Conservation (phyloP, 2,329 filamentous ascomycete genomes). For the Aureobasidium sp. region DNA sequence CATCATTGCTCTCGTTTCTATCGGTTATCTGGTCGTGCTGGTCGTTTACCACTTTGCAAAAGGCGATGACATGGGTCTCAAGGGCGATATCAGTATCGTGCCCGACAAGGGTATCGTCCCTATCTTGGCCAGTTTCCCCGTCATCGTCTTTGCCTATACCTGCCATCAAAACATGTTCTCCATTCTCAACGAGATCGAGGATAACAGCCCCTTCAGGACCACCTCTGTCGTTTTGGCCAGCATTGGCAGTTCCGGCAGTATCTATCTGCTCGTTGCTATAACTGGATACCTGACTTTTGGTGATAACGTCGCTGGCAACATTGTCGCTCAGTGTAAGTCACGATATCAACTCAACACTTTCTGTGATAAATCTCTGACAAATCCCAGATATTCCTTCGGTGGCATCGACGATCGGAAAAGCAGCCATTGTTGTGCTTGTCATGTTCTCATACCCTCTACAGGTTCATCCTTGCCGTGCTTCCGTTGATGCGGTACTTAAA, state of each 20-base stretch:
- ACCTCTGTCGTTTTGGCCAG: slow-evolving; percentile 72
- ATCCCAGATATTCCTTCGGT: slow-evolving; percentile 59
- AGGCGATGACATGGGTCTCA: slow-evolving; percentile 65
- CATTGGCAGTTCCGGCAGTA: slow-evolving; percentile 76
- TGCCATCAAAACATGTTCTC: slow-evolving; percentile 99
- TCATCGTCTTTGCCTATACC: slow-evolving; percentile 97
- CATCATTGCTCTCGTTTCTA: slow-evolving; percentile 80
- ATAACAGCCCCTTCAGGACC: slow-evolving; percentile 71
- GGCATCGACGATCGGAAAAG: slow-evolving; percentile 84
- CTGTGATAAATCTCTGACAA: background rate
- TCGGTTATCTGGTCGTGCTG: slow-evolving; percentile 85
- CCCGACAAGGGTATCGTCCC: slow-evolving; percentile 71
- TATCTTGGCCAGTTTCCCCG: slow-evolving; percentile 77
- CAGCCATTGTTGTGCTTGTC: slow-evolving; percentile 90
- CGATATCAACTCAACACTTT: background rate
- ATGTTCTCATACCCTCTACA: slow-evolving; percentile 95
- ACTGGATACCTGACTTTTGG: slow-evolving; percentile 96
- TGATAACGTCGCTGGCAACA: slow-evolving; percentile 81
- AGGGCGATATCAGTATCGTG: slow-evolving; percentile 67
- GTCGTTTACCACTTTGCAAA: slow-evolving; percentile 85
- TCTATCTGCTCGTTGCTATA: slow-evolving; percentile 87
- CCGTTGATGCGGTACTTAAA: slow-evolving; percentile 83
- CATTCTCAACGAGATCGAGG: slow-evolving; percentile 86
- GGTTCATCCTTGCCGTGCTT: slow-evolving; percentile 93
- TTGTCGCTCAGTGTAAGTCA: slow-evolving; percentile 77